These are phyloP conservation scores for Solanum tarijense DNA, from an alignment of 257 asterid species.

Conservation along the genomic window DNA sequence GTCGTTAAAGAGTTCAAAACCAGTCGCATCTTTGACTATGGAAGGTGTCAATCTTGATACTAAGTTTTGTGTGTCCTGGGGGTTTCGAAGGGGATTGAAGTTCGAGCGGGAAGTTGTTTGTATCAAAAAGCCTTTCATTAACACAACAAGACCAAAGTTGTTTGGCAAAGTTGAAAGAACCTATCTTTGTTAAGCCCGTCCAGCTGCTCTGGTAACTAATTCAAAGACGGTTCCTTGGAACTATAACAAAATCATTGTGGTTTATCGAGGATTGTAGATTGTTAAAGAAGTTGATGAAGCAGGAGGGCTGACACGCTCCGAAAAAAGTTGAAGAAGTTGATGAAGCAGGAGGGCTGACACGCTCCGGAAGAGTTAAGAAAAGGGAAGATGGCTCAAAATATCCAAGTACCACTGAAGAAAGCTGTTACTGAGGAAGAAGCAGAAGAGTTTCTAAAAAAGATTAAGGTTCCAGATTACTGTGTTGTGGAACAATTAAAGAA, in stretches of 20 bases:
- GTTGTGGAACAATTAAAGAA: neutral
- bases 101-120: fast-evolving
- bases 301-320: neutral
- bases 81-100: fast-evolving
- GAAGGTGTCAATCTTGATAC: too few species aligned
- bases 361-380: neutral
- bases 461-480: neutral
- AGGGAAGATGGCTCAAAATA: neutral
- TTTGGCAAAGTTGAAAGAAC: too few species aligned
- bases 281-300: neutral
- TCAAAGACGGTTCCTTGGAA: neutral
- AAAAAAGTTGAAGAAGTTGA: too few species aligned
- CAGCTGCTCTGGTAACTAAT: fast-evolving
- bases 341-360: too few species aligned
- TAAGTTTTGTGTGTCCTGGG: too few species aligned
- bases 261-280: neutral
- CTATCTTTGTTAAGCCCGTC: neutral
- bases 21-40: too few species aligned
- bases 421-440: too few species aligned
- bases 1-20: too few species aligned
- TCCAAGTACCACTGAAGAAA: neutral
- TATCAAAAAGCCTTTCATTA: neutral
- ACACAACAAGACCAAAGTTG: neutral
- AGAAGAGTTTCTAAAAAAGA: too few species aligned
- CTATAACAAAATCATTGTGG: neutral